Conservation (phyloP, 495 filamentous ascomycete genomes). For the Xylaria sp. region DNA sequence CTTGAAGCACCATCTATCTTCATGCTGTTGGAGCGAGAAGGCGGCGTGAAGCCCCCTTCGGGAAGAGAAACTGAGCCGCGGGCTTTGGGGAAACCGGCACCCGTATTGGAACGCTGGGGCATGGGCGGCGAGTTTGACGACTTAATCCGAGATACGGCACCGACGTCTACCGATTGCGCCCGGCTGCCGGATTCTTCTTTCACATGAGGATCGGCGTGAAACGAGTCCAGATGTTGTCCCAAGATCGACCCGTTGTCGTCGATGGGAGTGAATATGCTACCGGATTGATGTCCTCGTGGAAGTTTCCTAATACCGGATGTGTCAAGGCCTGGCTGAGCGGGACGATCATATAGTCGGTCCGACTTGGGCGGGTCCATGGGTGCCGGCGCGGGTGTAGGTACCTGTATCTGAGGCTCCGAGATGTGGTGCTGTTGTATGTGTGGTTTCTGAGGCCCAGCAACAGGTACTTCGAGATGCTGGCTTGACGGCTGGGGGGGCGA, state of each 20-base stretch:
- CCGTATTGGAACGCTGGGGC: constrained; percentile 52
- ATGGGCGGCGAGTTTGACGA: constrained; percentile 57
- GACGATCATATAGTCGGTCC: constrained; percentile 51
- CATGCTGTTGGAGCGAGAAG: constrained; percentile 76
- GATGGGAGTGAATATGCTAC: constrained; percentile 94
- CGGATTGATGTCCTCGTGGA: constrained; percentile 74
- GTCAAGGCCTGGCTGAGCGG: constrained; percentile 50
- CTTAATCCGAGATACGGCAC: constrained; percentile 54
- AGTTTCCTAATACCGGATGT: constrained; percentile 69
- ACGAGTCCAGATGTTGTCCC: constrained; percentile 78
- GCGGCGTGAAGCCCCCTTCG: constrained; percentile 65
- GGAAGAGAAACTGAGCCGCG: constrained; percentile 62
- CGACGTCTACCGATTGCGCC: constrained; percentile 70
- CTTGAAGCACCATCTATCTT: constrained; percentile 64
- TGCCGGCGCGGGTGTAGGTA: constrained; percentile 45
- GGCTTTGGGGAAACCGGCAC: constrained; percentile 48
- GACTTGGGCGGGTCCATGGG: constrained; percentile 53
- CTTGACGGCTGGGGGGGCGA: constrained; percentile 43
- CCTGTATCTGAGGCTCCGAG: constrained; percentile 29
- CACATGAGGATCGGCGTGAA: constrained; percentile 53
- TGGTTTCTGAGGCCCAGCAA: constrained; percentile 47
- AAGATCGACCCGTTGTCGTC: constrained; percentile 90
- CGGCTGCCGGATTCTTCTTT: constrained; percentile 54
- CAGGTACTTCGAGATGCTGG: constrained; percentile 53
- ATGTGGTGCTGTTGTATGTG: constrained; percentile 37